Evolutionary conservation across 345 rosid species (phyloP), one percentile per base, ranked within the genome.

Genomic region (Camelina sativa): DNA sequence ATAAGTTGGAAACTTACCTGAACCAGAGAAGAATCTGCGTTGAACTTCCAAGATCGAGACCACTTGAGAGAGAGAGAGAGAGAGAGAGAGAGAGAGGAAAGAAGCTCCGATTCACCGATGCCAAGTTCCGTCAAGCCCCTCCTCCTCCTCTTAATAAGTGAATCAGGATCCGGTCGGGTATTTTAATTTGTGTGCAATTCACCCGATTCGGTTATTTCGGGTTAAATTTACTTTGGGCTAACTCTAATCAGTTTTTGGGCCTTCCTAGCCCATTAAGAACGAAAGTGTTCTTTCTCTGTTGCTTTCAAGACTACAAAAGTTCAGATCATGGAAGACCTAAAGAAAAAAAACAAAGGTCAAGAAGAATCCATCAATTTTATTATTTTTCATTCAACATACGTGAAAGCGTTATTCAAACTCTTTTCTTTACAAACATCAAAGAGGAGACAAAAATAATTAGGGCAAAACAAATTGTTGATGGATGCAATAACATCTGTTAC

Each of bases 401-500:
- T 44, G 48, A 44, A 44, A 44, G 8, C 48, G 7, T 44, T 43
- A 12, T 51, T 51, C 61, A 19, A 52, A 34, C 68, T 30, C 46
- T 67, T 48, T 75, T 75, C 47, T 50, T 61, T 62, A 67, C 79
- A 75, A 59, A 40, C 67, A 67, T 28, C 46, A 62, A 62, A 16
- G 53, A 54, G 7, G 20, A 48, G 57, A 38, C 37, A 23, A 53
- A 53, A 54, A 54, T 8, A 25, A 41, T 52, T 25, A 62, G 52
- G 25, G 37, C 43, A 38, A 62, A 17, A 53, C 20, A 62, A 25
- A 48, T 10, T 67, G 71, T 50, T 57, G 63, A 41, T 38, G 61
- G 38, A 66, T 47, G 17, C 60, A 25, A 67, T 17, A 46, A 34
- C 17, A 60, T 30, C 4, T 50, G 59, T 57, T 57, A 61, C 25